Conservation (phyloP, 768 basidiomycete genomes). For the Phaeotremella skinneri region DNA sequence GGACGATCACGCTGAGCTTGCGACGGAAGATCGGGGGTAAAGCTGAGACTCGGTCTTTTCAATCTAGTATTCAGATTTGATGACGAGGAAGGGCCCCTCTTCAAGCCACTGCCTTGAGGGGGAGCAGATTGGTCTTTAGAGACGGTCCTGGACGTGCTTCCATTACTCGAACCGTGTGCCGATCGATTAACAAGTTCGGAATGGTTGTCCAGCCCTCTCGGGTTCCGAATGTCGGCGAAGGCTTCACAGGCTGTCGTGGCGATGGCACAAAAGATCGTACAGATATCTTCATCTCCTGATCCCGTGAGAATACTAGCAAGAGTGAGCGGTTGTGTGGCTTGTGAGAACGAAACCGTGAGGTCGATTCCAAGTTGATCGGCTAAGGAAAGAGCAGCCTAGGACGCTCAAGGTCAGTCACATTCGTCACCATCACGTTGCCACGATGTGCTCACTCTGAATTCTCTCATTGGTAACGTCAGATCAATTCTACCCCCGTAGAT, state of each 20-base stretch:
- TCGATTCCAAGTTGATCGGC: slow-evolving; percentile 44
- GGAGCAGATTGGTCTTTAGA: neutral
- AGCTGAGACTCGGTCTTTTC: slow-evolving; percentile 14
- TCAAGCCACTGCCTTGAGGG: neutral
- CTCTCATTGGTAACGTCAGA: slow-evolving; percentile 49
- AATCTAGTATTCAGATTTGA: neutral
- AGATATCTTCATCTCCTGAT: slow-evolving; percentile 22
- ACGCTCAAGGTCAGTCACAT: slow-evolving; percentile 9
- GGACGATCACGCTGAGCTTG: neutral
- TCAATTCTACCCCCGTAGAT: slow-evolving; percentile 34
- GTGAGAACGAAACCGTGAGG: slow-evolving; percentile 41
- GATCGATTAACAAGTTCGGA: no score
- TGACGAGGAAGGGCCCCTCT: neutral
- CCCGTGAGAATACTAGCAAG: slow-evolving; percentile 32
- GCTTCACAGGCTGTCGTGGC: slow-evolving; percentile 48
- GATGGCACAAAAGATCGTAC: slow-evolving; percentile 45
- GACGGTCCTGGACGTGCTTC: neutral
- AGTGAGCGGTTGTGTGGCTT: slow-evolving; percentile 44
- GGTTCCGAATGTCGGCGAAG: slow-evolving; percentile 24
- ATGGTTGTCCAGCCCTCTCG: neutral
- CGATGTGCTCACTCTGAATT: slow-evolving; percentile 45
- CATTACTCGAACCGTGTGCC: no score
- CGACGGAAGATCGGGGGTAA: slow-evolving; percentile 1
- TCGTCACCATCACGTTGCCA: neutral
- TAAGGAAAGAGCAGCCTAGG: slow-evolving; percentile 42